Base-by-base conservation (phyloP, 805 yeast species). In the Starmerella scarabaei region DNA sequence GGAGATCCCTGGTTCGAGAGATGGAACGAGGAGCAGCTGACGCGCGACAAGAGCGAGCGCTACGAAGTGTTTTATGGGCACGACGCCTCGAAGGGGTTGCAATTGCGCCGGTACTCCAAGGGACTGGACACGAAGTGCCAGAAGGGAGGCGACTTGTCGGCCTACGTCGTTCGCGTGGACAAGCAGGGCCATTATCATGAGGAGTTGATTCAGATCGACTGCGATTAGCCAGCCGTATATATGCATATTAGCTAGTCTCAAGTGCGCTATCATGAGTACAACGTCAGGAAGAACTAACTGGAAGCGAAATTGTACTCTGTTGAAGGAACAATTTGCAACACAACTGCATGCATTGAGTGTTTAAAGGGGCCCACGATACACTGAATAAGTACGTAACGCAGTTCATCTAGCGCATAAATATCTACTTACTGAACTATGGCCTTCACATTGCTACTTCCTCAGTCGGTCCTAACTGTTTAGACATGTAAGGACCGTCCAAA, bases 401-500 rank as follows among this genome's bases (percentile, higher is more conserved):
- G n/a, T n/a, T n/a, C n/a, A n/a, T n/a, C n/a, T n/a, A n/a, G n/a
- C n/a, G n/a, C n/a, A n/a, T n/a, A n/a, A n/a, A n/a, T n/a, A n/a
- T n/a, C n/a, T n/a, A n/a, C n/a, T n/a, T n/a, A n/a, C n/a, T n/a
- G n/a, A n/a, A n/a, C n/a, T n/a, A n/a, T n/a, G n/a, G n/a, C n/a
- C n/a, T n/a, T n/a, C n/a, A n/a, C n/a, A n/a, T n/a, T n/a, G n/a
- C n/a, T n/a, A n/a, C n/a, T n/a, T n/a, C n/a, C n/a, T n/a, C n/a
- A n/a, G n/a, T n/a, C n/a, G n/a, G n/a, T n/a, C 56, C 43, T 41
- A 47, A 17, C 29, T 21, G 30, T 51, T 80, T 91, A n/a, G 97
- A 86, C 98, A 91, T 91, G 62, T 71, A 91, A 14, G 97, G 97
- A 2, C 98, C 98, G 55, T 91, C 98, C 45, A 91, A 66, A 48